Base-by-base conservation (phyloP, 2,329 filamentous ascomycete genomes). In the Pleurostoma richardsiae region DNA sequence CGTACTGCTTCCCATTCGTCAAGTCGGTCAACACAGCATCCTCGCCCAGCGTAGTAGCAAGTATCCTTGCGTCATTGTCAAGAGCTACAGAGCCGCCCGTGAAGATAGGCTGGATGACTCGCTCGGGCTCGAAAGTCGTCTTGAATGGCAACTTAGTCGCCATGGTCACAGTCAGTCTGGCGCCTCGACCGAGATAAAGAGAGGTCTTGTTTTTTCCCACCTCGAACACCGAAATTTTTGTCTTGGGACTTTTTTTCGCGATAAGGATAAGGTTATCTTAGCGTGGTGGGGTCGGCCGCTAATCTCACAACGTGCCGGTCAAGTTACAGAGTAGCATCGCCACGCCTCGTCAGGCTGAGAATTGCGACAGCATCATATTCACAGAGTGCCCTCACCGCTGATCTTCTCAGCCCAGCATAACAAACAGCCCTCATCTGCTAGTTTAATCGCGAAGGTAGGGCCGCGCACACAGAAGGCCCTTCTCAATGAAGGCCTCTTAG, bases 11-110 rank as follows among this genome's bases (percentile, higher is more conserved):
- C 38, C 92, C 91, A 33, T 85, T 94, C 56, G 84, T 79, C 53
- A 95, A 76, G 67, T 96, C 84, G 28, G 92, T 94, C 56, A 99
- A 73, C 45, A 97, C 72, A 19, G 83, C 91, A 79, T 96, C 90
- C 65, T 99, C 94, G 33, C 88, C 90, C n/a, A 97, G 72, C 33
- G 88, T 90, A 28, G 90, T 90, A 40, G 90, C 92, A 46, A 99
- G 77, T 52, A 97, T 81, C 58, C 82, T 81, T 44, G 90, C 90
- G 68, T 82, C 82, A 64, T 84, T 80, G 72, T 92, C 90, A 51
- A 97, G 79, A 30, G 89, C 83, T 49, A 95, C 83, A 54, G 88
- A 86, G 40, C 94, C 94, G 46, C 94, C 94, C 2, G 92, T 96
- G 63, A 94, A 96, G 43, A 97, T 92, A 26, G 94, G 94, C 58